Conservation (phyloP, 2,329 filamentous ascomycete species). For the Lasiodiplodia gonubiensis region DNA sequence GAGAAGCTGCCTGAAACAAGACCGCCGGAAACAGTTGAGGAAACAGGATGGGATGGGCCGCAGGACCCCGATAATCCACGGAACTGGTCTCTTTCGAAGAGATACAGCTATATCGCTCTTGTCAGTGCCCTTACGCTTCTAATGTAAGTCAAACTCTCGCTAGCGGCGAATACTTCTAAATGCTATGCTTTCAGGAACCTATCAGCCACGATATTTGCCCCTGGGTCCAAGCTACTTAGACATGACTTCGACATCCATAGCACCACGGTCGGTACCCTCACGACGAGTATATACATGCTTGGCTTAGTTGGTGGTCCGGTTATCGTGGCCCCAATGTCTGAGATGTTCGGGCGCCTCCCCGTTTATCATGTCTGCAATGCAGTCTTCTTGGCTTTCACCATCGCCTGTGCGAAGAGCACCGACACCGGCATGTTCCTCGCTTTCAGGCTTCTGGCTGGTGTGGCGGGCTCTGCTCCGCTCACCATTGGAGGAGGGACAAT, state of each 20-base stretch:
- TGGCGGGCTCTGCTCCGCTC: conserved; percentile 34
- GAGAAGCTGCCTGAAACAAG: background rate
- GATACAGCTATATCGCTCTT: conserved; percentile 36
- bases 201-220: conserved; percentile 36
- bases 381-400: conserved; percentile 31
- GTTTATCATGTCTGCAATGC: conserved; percentile 34
- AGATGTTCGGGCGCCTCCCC: conserved; percentile 36
- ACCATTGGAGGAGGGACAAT: conserved; percentile 59
- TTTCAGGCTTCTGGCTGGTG: conserved; percentile 38
- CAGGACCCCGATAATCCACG: conserved; percentile 34
- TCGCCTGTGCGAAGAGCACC: conserved; percentile 38
- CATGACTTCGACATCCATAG: conserved; percentile 32
- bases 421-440: conserved; percentile 35
- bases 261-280: conserved; percentile 32
- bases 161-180: conserved; percentile 37
- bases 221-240: conserved; percentile 28
- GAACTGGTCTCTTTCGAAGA: conserved; percentile 34
- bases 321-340: conserved; percentile 38
- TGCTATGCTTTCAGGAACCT: conserved; percentile 25
- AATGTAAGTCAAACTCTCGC: conserved; percentile 28
- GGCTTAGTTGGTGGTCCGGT: conserved; percentile 38
- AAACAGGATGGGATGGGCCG: conserved; percentile 26
- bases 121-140: conserved; percentile 34
- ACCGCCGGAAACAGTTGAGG: background rate
- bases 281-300: conserved; percentile 37